A percentile compares a stretch with the other conserved stretches of the same genome.
phyloP scores from a whole-genome alignment of 2,329 filamentous ascomycete species.

The Sarocladium brachiariae region DNA sequence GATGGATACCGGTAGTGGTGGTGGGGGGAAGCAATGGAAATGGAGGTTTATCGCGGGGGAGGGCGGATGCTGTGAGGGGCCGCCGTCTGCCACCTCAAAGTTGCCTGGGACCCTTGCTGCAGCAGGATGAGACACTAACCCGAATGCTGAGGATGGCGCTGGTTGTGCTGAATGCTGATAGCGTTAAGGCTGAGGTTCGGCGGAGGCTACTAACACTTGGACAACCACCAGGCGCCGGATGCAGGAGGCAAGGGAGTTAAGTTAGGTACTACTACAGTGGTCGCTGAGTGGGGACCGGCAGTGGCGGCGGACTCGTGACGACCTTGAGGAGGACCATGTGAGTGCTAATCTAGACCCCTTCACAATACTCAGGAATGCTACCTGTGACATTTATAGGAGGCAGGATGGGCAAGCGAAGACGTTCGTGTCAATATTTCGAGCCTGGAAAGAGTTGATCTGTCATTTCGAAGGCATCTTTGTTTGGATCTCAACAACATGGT shows the following conservation, averaged over 20 bases:
- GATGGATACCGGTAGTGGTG: not conserved
- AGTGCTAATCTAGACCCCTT: no score
- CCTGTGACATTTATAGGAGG: not conserved
- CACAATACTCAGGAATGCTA: no score
- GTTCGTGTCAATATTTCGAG: not conserved
- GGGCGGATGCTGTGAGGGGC: not conserved
- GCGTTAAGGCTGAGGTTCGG: not conserved
- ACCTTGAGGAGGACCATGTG: not conserved
- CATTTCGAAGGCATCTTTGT: no score
- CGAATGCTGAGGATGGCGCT: no score
- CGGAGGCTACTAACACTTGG: not conserved
- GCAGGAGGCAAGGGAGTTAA: no score
- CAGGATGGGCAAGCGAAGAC: no score
- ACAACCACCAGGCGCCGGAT: not conserved
- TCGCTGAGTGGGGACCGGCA: not conserved
- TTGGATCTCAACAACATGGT: no score
- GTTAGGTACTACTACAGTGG: no score
- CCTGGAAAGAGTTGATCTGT: no score
- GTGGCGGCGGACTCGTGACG: not conserved
- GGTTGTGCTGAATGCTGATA: not conserved
- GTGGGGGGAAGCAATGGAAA: not conserved
- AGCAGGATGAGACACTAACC: not conserved
- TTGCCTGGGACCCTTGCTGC: not conserved
- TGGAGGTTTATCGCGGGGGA: not conserved
- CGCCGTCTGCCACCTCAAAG: no score